Conservation (phyloP, 345 rosid genomes). For the Arabis hirsuta region DNA sequence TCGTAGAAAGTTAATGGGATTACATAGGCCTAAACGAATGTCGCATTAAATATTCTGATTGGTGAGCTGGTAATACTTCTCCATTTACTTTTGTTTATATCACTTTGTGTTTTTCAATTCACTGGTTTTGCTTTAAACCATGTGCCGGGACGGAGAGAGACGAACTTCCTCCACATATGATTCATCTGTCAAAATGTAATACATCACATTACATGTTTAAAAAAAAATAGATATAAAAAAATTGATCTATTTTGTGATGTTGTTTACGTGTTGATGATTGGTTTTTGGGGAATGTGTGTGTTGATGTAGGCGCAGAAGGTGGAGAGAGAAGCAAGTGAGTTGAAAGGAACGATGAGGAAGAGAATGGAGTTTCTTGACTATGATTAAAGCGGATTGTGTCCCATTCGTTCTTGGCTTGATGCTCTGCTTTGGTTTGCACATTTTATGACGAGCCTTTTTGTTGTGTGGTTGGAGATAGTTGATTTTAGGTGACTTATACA, state of each 20-base stretch:
- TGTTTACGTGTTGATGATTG: conserved; percentile 20
- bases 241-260: neutral
- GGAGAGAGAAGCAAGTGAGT: conserved; percentile 87
- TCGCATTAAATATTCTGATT: conserved; percentile 57
- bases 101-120: conserved; percentile 6
- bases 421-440: conserved; percentile 47
- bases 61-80: conserved; percentile 82
- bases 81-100: neutral
- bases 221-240: neutral
- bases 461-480: conserved; percentile 7
- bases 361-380: conserved; percentile 98
- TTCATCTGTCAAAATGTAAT: conserved; percentile 68
- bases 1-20: conserved; percentile 89
- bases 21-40: conserved; percentile 30
- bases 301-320: conserved; percentile 83
- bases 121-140: conserved; percentile 20
- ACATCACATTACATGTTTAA: conserved; percentile 16
- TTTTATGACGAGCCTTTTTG: conserved; percentile 50
- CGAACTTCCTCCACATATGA: conserved; percentile 93
- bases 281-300: neutral
- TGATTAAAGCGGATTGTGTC: conserved; percentile 51
- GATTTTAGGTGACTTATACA: conserved; percentile 12
- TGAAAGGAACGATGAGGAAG: conserved; percentile 93
- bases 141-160: conserved; percentile 79
- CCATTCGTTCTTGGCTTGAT: conserved; percentile 22